These are phyloP conservation scores for Termitomyces sp. DNA, from an alignment of 1,284 basidiomycete species.

Conservation along the genomic window DNA sequence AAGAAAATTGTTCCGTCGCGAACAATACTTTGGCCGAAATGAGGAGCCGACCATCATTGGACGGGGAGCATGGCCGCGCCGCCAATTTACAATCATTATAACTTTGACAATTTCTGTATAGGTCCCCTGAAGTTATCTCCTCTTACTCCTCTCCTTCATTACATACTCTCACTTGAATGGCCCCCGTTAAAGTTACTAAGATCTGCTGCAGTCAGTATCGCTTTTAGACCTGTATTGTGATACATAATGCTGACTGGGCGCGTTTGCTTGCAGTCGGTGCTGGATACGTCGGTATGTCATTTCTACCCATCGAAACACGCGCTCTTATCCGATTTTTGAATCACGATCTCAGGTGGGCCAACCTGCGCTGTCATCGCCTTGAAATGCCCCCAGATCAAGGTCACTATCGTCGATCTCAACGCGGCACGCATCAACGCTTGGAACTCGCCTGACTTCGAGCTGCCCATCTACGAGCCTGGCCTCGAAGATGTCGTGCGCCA, in stretches of 20 bases:
- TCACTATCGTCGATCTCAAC: conserved; percentile 98
- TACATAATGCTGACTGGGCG: conserved; percentile 9
- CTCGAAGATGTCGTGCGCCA: conserved; percentile 89
- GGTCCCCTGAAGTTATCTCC: background rate
- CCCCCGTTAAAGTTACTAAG: conserved; percentile 69
- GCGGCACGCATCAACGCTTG: conserved; percentile 92
- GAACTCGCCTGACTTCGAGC: conserved; percentile 75
- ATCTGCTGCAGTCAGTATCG: conserved; percentile 83
- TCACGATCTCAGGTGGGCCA: conserved; percentile 64
- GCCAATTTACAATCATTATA: background rate
- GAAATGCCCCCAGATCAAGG: conserved; percentile 90
- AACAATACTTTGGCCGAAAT: background rate
- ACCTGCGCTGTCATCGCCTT: conserved; percentile 95
- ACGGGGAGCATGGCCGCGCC: background rate
- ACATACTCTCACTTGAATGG: conserved; percentile 31
- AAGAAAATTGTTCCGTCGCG: background rate
- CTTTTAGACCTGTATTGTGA: background rate
- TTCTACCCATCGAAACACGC: conserved; percentile 12
- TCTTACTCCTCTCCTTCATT: conserved; percentile 4
- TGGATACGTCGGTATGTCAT: conserved; percentile 84
- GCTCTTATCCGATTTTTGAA: conserved; percentile 1
- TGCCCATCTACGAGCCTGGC: conserved; percentile 97
- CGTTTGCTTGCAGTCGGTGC: conserved; percentile 69
- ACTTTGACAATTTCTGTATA: background rate
- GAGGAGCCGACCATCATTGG: background rate